Conservation (phyloP, 305 asterid genomes). For the Plantago lanceolata region DNA sequence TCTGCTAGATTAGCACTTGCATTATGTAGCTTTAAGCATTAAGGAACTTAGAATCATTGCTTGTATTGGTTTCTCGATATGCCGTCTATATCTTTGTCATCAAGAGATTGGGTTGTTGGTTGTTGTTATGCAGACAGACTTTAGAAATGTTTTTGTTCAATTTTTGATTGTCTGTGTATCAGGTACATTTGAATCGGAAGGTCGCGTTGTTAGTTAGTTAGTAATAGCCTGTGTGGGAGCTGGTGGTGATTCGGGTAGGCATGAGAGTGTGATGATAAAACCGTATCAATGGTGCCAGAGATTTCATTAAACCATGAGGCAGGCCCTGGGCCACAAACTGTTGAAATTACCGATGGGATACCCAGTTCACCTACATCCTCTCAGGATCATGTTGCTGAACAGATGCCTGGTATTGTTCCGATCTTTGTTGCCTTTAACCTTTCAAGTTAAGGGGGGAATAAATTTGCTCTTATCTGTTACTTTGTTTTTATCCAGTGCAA, state of each 20-base stretch:
- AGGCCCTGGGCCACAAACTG: slow-evolving; percentile 39
- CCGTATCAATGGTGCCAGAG: slow-evolving; percentile 52
- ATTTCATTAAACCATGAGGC: slow-evolving; percentile 47
- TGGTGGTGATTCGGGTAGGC: slow-evolving; percentile 26
- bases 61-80: slow-evolving; percentile 12
- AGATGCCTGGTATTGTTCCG: slow-evolving; percentile 46
- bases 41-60: slow-evolving; percentile 9
- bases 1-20: slow-evolving; percentile 5
- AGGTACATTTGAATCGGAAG: slow-evolving; percentile 15
- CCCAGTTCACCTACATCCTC: slow-evolving; percentile 41
- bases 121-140: not conserved
- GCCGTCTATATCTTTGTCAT: not conserved
- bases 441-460: slow-evolving; percentile 18
- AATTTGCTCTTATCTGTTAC: slow-evolving; percentile 20
- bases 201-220: slow-evolving; percentile 1
- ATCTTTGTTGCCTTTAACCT: slow-evolving; percentile 20
- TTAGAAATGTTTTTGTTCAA: not conserved
- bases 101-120: slow-evolving; percentile 18
- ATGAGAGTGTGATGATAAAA: slow-evolving; percentile 28
- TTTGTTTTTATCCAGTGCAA: slow-evolving; percentile 43
- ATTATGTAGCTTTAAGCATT: slow-evolving; percentile 25
- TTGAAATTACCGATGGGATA: slow-evolving; percentile 43
- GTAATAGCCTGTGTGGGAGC: slow-evolving; percentile 20
- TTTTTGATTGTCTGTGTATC: slow-evolving; percentile 17
- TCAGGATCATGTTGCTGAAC: slow-evolving; percentile 42